These are phyloP conservation scores for Myxozyma melibiosi DNA, from an alignment of 805 yeast genomes.

Conservation along the genomic window DNA sequence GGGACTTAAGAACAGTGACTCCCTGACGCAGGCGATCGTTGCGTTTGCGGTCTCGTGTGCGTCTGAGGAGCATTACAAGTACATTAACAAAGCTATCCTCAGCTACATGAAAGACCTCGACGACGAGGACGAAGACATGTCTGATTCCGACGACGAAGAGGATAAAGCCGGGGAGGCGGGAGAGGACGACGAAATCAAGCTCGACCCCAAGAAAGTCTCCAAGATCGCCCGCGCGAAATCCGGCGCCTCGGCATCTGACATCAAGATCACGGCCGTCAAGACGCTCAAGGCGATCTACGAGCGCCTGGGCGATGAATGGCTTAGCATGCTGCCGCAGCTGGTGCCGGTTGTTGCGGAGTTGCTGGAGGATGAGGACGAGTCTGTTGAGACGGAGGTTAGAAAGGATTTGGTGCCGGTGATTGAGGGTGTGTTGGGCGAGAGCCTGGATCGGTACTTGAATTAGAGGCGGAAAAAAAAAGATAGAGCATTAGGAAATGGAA, in stretches of 20 bases:
- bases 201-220: conserved; percentile 20
- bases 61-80: conserved; percentile 66
- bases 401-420: conserved; percentile 86
- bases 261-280: conserved; percentile 76
- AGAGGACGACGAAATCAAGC: conserved; percentile 4
- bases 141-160: conserved; percentile 11
- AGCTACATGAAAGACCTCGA: conserved; percentile 68
- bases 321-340: conserved; percentile 83
- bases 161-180: conserved; percentile 2
- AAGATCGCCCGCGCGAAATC: conserved; percentile 22
- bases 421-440: conserved; percentile 92
- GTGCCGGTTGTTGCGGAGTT: conserved; percentile 95
- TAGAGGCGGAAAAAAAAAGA: neutral
- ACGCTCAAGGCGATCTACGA: conserved; percentile 80
- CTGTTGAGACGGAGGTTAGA: conserved; percentile 88
- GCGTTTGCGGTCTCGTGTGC: conserved; percentile 68
- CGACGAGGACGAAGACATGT: conserved; percentile 49
- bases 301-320: conserved; percentile 94
- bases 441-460: conserved; percentile 60
- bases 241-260: conserved; percentile 21
- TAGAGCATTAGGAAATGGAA: no score
- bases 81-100: conserved; percentile 63
- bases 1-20: conserved; percentile 19
- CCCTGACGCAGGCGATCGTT: conserved; percentile 76
- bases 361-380: conserved; percentile 93